phyloP scores from a whole-genome alignment of 208 protist species.

The Herpetomonas tarakana region DNA sequence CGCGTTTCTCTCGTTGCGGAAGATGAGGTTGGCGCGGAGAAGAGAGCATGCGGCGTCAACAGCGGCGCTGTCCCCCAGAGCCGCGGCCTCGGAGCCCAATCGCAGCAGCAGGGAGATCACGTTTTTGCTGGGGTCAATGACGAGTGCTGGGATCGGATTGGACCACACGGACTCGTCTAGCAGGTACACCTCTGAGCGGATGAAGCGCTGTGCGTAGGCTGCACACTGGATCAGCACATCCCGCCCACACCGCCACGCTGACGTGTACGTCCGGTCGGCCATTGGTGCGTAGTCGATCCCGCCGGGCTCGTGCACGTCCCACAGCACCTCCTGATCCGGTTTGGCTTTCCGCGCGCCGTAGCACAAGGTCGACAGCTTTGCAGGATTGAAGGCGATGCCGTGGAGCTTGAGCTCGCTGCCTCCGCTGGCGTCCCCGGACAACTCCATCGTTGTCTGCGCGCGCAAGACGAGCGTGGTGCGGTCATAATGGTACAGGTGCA shows the following conservation, averaged over 20 bases:
- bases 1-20: constrained; percentile 23
- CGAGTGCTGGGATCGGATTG: constrained; percentile 38
- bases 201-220: constrained; percentile 49
- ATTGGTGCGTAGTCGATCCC: constrained; percentile 20
- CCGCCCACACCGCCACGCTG: constrained; percentile 62
- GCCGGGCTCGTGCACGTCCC: constrained; percentile 61
- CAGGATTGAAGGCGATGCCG: constrained; percentile 44
- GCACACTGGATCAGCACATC: constrained; percentile 54
- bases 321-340: constrained; percentile 42
- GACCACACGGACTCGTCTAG: constrained; percentile 70
- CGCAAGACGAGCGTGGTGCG: constrained; percentile 13
- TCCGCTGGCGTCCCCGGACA: constrained; percentile 56
- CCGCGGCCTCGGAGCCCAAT: constrained; percentile 25
- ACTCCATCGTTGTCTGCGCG: constrained; percentile 19
- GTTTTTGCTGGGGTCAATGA: constrained; percentile 49
- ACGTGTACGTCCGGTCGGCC: constrained; percentile 14
- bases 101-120: constrained; percentile 47
- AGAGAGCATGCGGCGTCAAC: constrained; percentile 32
- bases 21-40: constrained; percentile 73
- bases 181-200: constrained; percentile 46
- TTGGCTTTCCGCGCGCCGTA: constrained; percentile 40
- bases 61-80: constrained; percentile 19
- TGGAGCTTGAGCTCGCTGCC: constrained; percentile 36
- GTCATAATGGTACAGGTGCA: constrained; percentile 9
- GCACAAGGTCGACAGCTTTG: constrained; percentile 43